Base-by-base conservation (phyloP, 78 protist genomes). In the Dictyostelium brefeldianum region DNA sequence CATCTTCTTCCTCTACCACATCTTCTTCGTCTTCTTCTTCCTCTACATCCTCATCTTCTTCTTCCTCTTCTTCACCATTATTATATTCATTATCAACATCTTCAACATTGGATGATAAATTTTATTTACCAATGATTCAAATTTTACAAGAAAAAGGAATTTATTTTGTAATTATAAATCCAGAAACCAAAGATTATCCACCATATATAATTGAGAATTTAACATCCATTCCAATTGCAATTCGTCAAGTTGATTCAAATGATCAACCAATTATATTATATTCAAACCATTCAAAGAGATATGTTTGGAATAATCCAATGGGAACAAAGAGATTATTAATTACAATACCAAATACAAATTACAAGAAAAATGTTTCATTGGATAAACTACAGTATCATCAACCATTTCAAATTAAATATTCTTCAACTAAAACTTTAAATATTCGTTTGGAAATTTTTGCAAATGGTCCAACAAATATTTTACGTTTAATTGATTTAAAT, bases 391-490 rank as follows among this genome's bases (percentile, higher is more conserved):
- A 78, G 56, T 51, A 22, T 22, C 83, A 78, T 78, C 29, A 51
- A 36, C 83, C 83, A 14, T 22, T 17, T 27, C 79, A 22, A 20
- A 31, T 78, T 51, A 54, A 51, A 31, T 17, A 48, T 43, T 7
- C 4, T 10, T 31, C 57, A 22, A 56, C 17, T 12, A 43, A 75
- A 75, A 27, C 57, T 15, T 78, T 54, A 18, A 56, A 36, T 54
- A 54, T 78, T 20, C 25, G 36, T 54, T 78, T 78, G 51, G 83
- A 78, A 54, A 54, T 78, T 7, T 29, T 78, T 17, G 93, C 84
- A 8, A 74, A 87, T 77, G 93, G 93, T 20, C 83, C 93, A n/a
- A 78, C 93, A 14, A 77, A 87, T 77, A 54, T 87, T 29, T 29
- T 87, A 22, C 25, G 84, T 17, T 18, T 87, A n/a, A 50, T 59